Base-by-base conservation (phyloP, 129 eudicot genomes). In the Lonicera japonica region DNA sequence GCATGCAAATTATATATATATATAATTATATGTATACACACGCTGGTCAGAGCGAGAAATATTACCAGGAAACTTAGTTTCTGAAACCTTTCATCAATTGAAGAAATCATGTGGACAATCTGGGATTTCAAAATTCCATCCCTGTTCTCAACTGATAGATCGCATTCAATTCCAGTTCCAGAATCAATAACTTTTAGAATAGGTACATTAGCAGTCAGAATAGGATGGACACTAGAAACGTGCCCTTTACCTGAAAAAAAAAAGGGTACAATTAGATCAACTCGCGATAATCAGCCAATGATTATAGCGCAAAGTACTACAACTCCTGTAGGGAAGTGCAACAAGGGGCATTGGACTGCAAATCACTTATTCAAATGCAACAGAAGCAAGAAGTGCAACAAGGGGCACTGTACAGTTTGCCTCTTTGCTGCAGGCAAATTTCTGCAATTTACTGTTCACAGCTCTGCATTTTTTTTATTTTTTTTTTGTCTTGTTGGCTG, bases 11-110 rank as follows among this genome's bases (percentile, higher is more conserved):
- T 58, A 17, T 9, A 40, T 34, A 58, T 12, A n/a, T n/a, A n/a
- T n/a, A n/a, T n/a, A n/a, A n/a, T n/a, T n/a, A n/a, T n/a, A n/a
- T n/a, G n/a, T n/a, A n/a, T n/a, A n/a, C n/a, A n/a, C n/a, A n/a
- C n/a, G n/a, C n/a, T n/a, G n/a, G n/a, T n/a, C n/a, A 14, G 50
- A 43, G 50, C 13, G 50, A 43, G 13, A 43, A 43, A 43, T 43
- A 74, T 78, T 83, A 94, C 99, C 96, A 94, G 65, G 77, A 85
- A 85, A 76, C 99, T 71, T 47, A 94, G 87, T 77, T 88, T 88
- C 54, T 70, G 80, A 79, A 94, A 88, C 70, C 99, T 83, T 78
- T 81, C 85, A 77, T 94, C 96, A 41, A 94, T 79, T 38, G 87
- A 75, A 64, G 92, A 78, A 67, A 94, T 85, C 64, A 80, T 71